These are phyloP conservation scores for Cotoneaster glaucophyllus DNA, from an alignment of 306 rosid genomes.

Conservation along the genomic window DNA sequence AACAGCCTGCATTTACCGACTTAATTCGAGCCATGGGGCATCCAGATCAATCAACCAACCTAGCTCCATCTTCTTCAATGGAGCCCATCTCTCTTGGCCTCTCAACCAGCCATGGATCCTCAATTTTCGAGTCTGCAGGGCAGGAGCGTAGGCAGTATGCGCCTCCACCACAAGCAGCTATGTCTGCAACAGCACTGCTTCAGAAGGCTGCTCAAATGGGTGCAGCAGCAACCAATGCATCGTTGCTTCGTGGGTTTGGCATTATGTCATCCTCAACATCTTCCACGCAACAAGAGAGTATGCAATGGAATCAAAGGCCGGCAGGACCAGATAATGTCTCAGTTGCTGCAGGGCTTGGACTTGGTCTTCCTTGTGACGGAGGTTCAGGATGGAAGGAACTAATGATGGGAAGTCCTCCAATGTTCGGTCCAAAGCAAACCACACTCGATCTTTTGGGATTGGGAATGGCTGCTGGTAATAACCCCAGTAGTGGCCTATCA, in stretches of 20 bases:
- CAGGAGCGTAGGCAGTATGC: constrained; percentile 58
- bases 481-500: constrained; percentile 47
- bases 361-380: constrained; percentile 62
- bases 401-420: constrained; percentile 66
- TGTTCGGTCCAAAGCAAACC: constrained; percentile 83
- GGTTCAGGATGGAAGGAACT: constrained; percentile 71
- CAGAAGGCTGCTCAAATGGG: constrained; percentile 98
- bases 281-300: constrained; percentile 41
- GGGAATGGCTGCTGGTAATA: constrained; percentile 86
- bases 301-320: constrained; percentile 64
- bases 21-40: constrained; percentile 50
- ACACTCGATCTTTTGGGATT: constrained; percentile 89
- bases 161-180: constrained; percentile 56
- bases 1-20: constrained; percentile 44
- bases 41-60: constrained; percentile 41
- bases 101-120: constrained; percentile 48
- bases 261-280: constrained; percentile 53
- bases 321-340: constrained; percentile 44
- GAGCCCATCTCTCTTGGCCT: constrained; percentile 84
- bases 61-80: constrained; percentile 36
- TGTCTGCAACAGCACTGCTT: constrained; percentile 92
- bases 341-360: constrained; percentile 59
- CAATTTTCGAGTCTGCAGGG: constrained; percentile 57
- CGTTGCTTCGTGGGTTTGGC: constrained; percentile 78
- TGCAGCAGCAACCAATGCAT: constrained; percentile 59